Conservation (phyloP, 1,284 basidiomycete species). For the Boletus calvinii region DNA sequence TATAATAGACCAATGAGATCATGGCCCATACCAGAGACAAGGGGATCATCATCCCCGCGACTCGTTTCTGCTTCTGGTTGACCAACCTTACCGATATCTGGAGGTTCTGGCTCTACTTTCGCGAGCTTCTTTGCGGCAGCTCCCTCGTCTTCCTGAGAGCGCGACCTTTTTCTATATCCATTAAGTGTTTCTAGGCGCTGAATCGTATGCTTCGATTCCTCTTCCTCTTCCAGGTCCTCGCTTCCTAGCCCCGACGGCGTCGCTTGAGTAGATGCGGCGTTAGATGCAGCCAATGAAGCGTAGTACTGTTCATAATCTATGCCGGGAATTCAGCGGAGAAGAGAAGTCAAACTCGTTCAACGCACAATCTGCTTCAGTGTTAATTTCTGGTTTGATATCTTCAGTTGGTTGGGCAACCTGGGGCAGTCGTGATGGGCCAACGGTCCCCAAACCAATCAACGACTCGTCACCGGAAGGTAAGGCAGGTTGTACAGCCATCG, state of each 20-base stretch:
- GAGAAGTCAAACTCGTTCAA: slow-evolving; percentile 8
- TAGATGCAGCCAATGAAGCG: slow-evolving; percentile 66
- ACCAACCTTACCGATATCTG: slow-evolving; percentile 4
- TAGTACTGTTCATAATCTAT: slow-evolving; percentile 79
- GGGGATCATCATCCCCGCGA: slow-evolving; percentile 43
- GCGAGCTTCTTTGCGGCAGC: slow-evolving; percentile 44
- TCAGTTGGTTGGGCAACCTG: slow-evolving; percentile 33
- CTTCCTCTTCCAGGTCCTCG: slow-evolving; percentile 60
- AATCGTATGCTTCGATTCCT: slow-evolving; percentile 63
- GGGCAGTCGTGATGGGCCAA: slow-evolving; percentile 40
- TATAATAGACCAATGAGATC: background rate
- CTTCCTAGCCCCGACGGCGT: slow-evolving; percentile 55
- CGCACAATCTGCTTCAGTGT: slow-evolving; percentile 65
- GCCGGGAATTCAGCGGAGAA: slow-evolving; percentile 2
- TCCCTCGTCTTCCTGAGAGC: slow-evolving; percentile 61
- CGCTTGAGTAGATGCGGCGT: slow-evolving; percentile 52
- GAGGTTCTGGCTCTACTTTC: slow-evolving; percentile 37
- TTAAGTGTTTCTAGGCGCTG: slow-evolving; percentile 67
- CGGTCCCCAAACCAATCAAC: slow-evolving; percentile 59
- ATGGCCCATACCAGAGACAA: slow-evolving; percentile 57
- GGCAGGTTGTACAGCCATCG: slow-evolving; percentile 36
- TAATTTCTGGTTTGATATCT: slow-evolving; percentile 56
- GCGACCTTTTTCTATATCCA: slow-evolving; percentile 66
- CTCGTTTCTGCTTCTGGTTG: background rate
- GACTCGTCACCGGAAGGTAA: slow-evolving; percentile 64